Percentiles rank a stretch among this genome's conserved stretches.
Evolutionary conservation across 78 protist genomes (phyloP).

Genomic region (Isochrysis galbana): DNA sequence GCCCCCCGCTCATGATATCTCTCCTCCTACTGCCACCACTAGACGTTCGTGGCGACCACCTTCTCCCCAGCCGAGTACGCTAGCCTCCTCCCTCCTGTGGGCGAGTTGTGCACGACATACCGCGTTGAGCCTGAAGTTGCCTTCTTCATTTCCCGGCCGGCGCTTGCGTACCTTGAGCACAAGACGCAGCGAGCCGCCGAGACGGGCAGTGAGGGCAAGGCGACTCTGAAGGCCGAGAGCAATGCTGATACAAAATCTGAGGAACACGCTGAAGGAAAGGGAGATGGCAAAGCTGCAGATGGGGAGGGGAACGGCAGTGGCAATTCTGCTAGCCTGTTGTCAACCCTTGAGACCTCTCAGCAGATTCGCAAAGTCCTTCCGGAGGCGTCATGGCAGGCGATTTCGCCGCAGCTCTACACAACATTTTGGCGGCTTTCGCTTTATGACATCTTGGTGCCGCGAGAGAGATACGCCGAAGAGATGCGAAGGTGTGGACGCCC

Average conservation of each 20-base stretch:
- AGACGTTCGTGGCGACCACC: not conserved
- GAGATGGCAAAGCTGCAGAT: not conserved
- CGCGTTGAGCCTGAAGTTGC: not conserved
- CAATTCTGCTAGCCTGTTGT: not conserved
- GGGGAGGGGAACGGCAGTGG: not conserved
- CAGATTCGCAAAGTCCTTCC: not conserved
- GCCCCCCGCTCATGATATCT: too few relatives aligned
- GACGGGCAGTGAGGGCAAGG: not conserved
- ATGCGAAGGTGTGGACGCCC: not conserved
- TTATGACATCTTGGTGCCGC: constrained; percentile 39
- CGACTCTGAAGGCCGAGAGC: not conserved
- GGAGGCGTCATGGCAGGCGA: not conserved
- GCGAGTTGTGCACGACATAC: not conserved
- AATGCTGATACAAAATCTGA: not conserved
- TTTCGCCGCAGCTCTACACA: not conserved
- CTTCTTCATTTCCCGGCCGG: not conserved
- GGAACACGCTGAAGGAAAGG: not conserved
- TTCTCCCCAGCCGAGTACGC: not conserved
- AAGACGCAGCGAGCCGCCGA: not conserved
- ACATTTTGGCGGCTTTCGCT: constrained; percentile 50
- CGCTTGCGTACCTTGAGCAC: not conserved
- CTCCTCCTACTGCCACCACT: not conserved
- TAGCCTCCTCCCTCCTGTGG: not conserved
- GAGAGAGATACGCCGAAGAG: not conserved
- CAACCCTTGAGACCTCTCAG: not conserved